These are phyloP conservation scores for Leccinellum luteum DNA, from an alignment of 768 basidiomycete species.

Conservation along the genomic window DNA sequence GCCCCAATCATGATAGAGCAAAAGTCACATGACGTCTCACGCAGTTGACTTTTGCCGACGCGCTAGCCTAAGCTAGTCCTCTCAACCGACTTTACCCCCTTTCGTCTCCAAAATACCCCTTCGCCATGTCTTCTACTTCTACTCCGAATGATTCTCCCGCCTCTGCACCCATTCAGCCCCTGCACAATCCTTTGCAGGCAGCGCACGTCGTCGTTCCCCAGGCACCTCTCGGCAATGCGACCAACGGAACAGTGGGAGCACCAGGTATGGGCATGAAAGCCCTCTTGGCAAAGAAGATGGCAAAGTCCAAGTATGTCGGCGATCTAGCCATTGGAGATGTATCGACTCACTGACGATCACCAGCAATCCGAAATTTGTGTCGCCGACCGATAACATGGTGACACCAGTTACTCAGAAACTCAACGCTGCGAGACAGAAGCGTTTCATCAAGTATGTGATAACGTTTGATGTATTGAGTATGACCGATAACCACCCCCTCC, in stretches of 20 bases:
- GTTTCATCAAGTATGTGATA: slow-evolving; percentile 76
- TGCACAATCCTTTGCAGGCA: slow-evolving; percentile 82
- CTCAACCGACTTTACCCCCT: neutral
- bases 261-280: slow-evolving; percentile 87
- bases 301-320: slow-evolving; percentile 73
- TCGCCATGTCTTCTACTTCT: slow-evolving; percentile 51
- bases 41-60: slow-evolving; percentile 27
- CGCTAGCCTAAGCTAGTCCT: neutral
- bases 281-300: slow-evolving; percentile 89
- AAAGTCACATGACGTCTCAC: slow-evolving; percentile 27
- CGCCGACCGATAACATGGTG: slow-evolving; percentile 94
- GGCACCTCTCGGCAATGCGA: slow-evolving; percentile 71
- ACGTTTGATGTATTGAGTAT: slow-evolving; percentile 2
- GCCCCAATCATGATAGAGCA: no score
- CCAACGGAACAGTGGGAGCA: slow-evolving; percentile 49
- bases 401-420: slow-evolving; percentile 94
- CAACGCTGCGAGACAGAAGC: slow-evolving; percentile 87
- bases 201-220: slow-evolving; percentile 77
- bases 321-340: neutral
- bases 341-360: slow-evolving; percentile 6
- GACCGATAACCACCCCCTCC: slow-evolving; percentile 1
- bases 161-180: slow-evolving; percentile 65
- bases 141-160: slow-evolving; percentile 68
- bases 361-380: slow-evolving; percentile 86
- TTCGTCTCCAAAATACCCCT: neutral